Evolutionary conservation across 139 green algal species (phyloP).

Genomic region (Chlamydomonas schloesseri): DNA sequence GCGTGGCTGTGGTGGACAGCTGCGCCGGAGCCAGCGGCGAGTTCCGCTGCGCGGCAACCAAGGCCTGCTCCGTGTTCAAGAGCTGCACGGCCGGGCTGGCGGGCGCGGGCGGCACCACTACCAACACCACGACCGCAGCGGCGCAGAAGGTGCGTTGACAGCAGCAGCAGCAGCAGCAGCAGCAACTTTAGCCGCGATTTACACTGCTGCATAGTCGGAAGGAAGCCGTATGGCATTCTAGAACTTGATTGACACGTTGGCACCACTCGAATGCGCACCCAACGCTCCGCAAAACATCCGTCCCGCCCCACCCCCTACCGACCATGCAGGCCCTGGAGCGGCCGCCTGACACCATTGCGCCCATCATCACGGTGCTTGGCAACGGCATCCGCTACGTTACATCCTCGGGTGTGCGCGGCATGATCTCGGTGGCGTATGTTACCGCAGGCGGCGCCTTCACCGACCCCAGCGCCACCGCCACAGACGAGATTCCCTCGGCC

Average conservation of each 20-base stretch:
- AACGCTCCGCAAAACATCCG: no score
- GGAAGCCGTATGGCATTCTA: no score
- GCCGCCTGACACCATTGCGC: constrained; percentile 2
- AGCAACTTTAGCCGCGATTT: no score
- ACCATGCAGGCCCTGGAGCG: background rate
- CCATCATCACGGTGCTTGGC: background rate
- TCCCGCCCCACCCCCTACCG: no score
- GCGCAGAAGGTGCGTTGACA: background rate
- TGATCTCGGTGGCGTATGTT: background rate
- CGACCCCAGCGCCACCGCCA: background rate
- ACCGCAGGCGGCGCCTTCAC: background rate
- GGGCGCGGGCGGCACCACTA: background rate
- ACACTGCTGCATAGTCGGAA: no score
- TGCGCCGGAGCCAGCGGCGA: background rate
- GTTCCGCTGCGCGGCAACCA: constrained; percentile 5
- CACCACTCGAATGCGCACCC: no score
- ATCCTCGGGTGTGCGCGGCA: background rate
- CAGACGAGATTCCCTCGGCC: background rate
- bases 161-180: no score
- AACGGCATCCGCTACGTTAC: background rate
- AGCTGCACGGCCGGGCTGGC: background rate
- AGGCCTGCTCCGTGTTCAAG: background rate
- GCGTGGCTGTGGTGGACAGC: constrained; percentile 1
- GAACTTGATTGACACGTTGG: no score
- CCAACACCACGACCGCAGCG: background rate